These are phyloP conservation scores for Solanum hybrid DNA, from an alignment of 305 asterid species.

Conservation along the genomic window DNA sequence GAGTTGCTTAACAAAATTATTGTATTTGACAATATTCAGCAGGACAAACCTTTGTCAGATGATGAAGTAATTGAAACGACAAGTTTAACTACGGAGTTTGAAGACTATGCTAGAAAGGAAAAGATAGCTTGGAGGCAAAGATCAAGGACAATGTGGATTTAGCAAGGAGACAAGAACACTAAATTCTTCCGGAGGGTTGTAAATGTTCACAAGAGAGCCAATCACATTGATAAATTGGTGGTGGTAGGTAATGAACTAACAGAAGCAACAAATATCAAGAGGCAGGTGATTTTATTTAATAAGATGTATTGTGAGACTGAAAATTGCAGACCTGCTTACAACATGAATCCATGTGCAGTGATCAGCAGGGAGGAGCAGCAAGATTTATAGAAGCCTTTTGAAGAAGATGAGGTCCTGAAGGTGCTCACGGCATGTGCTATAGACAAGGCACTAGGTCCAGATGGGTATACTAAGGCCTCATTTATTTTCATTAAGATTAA, in stretches of 20 bases:
- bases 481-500: too few relatives aligned
- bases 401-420: neutral
- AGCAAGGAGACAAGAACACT: neutral
- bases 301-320: neutral
- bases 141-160: neutral
- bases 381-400: neutral
- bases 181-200: neutral
- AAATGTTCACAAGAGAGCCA: neutral
- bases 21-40: neutral
- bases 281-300: neutral
- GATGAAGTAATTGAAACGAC: neutral
- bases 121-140: neutral
- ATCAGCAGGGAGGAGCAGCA: neutral
- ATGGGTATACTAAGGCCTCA: neutral
- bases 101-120: neutral
- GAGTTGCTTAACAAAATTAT: neutral
- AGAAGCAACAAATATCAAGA: neutral
- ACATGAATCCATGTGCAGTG: neutral
- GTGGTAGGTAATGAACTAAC: neutral
- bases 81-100: neutral
- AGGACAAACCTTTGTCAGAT: neutral
- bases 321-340: neutral
- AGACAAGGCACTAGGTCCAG: neutral
- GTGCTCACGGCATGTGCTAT: neutral
- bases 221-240: neutral